Conservation (phyloP, 176 grass and related monocot species). For the Metroxylon sagu region DNA sequence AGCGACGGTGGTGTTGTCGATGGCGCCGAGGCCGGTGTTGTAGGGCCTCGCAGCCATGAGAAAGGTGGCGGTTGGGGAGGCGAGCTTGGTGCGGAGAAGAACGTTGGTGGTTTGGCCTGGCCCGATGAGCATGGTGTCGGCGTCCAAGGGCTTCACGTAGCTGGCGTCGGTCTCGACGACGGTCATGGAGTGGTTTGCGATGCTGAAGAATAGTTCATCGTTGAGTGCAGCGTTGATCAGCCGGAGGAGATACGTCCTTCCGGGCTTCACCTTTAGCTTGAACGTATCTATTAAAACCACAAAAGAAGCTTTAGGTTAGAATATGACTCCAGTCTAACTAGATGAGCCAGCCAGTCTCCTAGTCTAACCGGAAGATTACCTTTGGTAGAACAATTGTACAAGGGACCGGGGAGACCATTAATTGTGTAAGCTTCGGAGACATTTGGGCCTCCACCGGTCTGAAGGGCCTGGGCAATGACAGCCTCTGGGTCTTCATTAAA, state of each 20-base stretch:
- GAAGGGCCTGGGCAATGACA: conserved; percentile 47
- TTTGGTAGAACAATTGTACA: conserved; percentile 50
- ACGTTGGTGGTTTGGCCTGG: conserved; percentile 71
- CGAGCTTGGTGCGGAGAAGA: conserved; percentile 29
- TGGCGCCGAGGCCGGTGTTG: conserved; percentile 44
- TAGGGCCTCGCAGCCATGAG: conserved; percentile 56
- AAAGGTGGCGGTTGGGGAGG: conserved; percentile 32
- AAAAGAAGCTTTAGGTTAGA: too few relatives aligned
- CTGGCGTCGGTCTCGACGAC: conserved; percentile 65
- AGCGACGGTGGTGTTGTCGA: conserved; percentile 76
- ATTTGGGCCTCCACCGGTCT: conserved; percentile 52
- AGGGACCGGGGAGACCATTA: conserved; percentile 48
- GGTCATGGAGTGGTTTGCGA: conserved; percentile 71
- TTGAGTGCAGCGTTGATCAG: conserved; percentile 85
- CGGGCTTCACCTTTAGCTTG: conserved; percentile 50
- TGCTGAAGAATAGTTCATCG: conserved; percentile 79
- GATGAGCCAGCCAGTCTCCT: too few relatives aligned
- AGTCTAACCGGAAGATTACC: background rate
- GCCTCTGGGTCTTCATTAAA: conserved; percentile 53
- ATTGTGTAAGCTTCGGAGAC: conserved; percentile 63
- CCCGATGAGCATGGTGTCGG: conserved; percentile 46
- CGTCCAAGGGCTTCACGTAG: conserved; percentile 67
- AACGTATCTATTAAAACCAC: conserved; percentile 35
- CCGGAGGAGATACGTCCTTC: conserved; percentile 61
- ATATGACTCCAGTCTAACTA: too few relatives aligned